Base-by-base conservation (phyloP, 2,329 filamentous ascomycete species). In the Fusarium irregulare region DNA sequence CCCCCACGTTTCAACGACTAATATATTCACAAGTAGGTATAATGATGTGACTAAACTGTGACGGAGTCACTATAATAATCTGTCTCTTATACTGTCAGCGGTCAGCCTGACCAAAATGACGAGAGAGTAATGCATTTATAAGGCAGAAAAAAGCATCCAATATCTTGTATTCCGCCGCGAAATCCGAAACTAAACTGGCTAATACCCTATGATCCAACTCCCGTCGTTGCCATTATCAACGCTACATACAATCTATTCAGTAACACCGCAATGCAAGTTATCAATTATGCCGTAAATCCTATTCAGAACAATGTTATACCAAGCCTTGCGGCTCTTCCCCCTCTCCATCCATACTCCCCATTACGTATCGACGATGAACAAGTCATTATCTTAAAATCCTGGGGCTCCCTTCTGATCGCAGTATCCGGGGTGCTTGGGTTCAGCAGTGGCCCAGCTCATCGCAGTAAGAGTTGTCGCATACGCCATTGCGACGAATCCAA, bases 401-500 rank as follows among this genome's bases (percentile, higher is more conserved):
- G 64, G 42, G 51, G 73, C 53, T 48, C 62, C 62, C 45, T 27
- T 65, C 56, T 78, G 78, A 56, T 89, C 86, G 68, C 87, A 89
- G 76, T 89, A 88, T 57, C 85, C 85, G 0, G 87, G 87, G 10
- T 79, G 73, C 60, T 77, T 78, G 16, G 83, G 81, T 16, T 80
- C 80, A 7, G 89, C 88, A 53, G 84, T 85, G 9, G 92, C 88
- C 97, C 96, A 99, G 80, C 92, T 97, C 77, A 91, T 87, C 49
- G 98, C 83, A 1, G 96, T 99, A 75, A 98, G 83, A 37, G 87
- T 85, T 1, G 96, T 98, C 1, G 96, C 97, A 80, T 99, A 99
- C 8, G 88, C 88, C 92, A 98, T 99, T 73, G 93, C 93, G 20
- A 94, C 80, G 56, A 94, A 82, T 10, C 96, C 96, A 75, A 98